These are phyloP conservation scores for Ophiostoma himal-ulmi DNA, from an alignment of 2,329 filamentous ascomycete genomes.

Conservation along the genomic window DNA sequence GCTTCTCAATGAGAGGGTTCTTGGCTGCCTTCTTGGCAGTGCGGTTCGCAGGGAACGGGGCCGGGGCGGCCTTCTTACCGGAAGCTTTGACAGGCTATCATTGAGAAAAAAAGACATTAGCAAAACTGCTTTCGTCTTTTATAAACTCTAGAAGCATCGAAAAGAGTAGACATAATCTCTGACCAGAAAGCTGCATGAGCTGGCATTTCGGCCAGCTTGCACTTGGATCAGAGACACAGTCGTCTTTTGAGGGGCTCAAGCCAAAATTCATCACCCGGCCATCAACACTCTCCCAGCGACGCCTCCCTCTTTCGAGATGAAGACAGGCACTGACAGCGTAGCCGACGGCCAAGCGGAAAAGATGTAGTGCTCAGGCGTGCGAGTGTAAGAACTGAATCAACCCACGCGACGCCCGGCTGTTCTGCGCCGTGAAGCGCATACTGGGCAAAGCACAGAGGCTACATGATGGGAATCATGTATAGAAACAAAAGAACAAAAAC, in stretches of 20 bases:
- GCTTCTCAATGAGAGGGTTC: conserved; percentile 99
- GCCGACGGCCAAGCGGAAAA: conserved; percentile 21
- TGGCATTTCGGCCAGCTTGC: conserved; percentile 44
- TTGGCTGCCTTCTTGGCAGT: conserved; percentile 90
- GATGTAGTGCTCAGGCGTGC: conserved; percentile 20
- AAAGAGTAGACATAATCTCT: conserved; percentile 25
- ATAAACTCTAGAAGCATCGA: conserved; percentile 77
- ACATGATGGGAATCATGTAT: conserved; percentile 7
- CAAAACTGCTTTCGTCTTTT: conserved; percentile 63
- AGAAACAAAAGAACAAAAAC: neutral
- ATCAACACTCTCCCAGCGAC: neutral
- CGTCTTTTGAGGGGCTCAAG: conserved; percentile 48
- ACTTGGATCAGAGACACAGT: conserved; percentile 34
- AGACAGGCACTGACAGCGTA: conserved; percentile 27
- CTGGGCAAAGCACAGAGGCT: conserved; percentile 31
- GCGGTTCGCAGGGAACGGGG: conserved; percentile 94
- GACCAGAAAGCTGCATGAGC: conserved; percentile 16
- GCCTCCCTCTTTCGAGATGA: conserved; percentile 37
- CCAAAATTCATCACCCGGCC: conserved; percentile 52
- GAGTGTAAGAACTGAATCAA: conserved; percentile 18
- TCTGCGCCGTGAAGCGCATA: conserved; percentile 26
- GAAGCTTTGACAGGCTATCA: conserved; percentile 93
- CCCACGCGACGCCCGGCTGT: conserved; percentile 23
- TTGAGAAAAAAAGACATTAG: conserved; percentile 99
- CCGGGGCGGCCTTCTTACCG: conserved; percentile 96